Percentiles rank a stretch among this genome's conserved stretches.
phyloP scores from a whole-genome alignment of 2,329 filamentous ascomycete genomes.

The Beauveria sp. region DNA sequence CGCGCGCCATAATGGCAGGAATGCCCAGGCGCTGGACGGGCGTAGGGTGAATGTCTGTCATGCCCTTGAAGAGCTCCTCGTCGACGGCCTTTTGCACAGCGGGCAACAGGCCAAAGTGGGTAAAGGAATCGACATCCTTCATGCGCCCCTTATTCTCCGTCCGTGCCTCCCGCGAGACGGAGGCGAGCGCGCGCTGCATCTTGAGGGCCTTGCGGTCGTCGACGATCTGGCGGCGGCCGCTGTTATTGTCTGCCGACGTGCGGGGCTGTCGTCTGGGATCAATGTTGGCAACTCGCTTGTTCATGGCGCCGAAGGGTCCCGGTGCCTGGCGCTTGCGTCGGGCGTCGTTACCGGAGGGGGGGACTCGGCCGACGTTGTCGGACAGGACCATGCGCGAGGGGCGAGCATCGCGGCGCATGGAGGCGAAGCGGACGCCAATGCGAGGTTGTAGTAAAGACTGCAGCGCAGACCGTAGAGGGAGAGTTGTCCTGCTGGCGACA shows the following conservation, averaged over 20 bases:
- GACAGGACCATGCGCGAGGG: constrained; percentile 51
- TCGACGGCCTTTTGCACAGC: constrained; percentile 62
- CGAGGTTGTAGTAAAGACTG: background rate
- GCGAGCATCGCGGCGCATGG: constrained; percentile 2
- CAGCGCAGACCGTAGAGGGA: background rate
- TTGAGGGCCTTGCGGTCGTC: constrained; percentile 68
- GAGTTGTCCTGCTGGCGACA: background rate
- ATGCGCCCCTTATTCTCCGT: constrained; percentile 39
- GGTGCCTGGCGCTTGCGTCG: constrained; percentile 31
- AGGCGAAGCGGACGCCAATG: background rate
- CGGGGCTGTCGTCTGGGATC: constrained; percentile 18
- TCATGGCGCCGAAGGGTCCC: constrained; percentile 50
- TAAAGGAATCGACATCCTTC: constrained; percentile 61
- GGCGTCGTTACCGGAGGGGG: constrained; percentile 25
- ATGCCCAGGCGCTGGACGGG: constrained; percentile 87
- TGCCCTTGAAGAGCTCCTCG: constrained; percentile 64
- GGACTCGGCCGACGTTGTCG: constrained; percentile 39
- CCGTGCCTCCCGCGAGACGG: constrained; percentile 59
- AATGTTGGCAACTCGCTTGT: constrained; percentile 41
- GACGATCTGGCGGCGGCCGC: constrained; percentile 26
- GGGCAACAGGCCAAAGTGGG: constrained; percentile 70
- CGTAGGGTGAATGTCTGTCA: constrained; percentile 73
- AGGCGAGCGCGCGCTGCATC: constrained; percentile 78
- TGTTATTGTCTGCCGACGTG: constrained; percentile 15
- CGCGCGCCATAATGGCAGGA: constrained; percentile 57